Evolutionary conservation across 345 rosid genomes (phyloP), one percentile per base, ranked within the genome.

Genomic region (Ceriops tagal): DNA sequence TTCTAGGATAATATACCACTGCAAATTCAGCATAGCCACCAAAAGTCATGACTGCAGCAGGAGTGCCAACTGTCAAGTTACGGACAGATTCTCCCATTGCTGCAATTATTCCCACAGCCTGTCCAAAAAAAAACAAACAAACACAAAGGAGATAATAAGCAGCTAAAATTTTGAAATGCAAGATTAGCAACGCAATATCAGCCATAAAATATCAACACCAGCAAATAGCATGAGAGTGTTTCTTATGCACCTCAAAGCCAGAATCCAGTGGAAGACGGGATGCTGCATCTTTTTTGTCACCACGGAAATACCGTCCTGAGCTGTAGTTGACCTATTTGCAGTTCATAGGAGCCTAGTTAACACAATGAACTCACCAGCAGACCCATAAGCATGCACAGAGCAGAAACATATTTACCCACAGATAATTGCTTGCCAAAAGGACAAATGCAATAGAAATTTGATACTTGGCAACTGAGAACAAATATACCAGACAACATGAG

Each of bases 91-190:
- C 92, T 66, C 98, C 98, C 34, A 89, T 83, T 18, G 95, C 97
- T 56, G 90, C 97, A 62, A 93, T 82, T 70, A 93, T 78, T 70
- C 98, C 98, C 52, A 93, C 97, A 60, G 88, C 92, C 98, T 93
- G 85, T 20, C 69, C 75, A 63, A 46, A 58, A 20, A 20, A 46
- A n/a, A 20, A 24, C 26, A 24, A 24, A 24, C 31, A 47, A 59
- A 6, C 4, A 1, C 34, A 3, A 30, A 6, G 11, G 19, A n/a
- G 11, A 34, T 1, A 34, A 55, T 19, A 53, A 53, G 57, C 26
- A 1, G 57, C n/a, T 53, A 22, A 53, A 53, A 22, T n/a, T 9
- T 22, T 10, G 64, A 26, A 37, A 13, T 8, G 13, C 3, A 53
- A 4, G 20, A 15, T 27, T 21, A 24, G 6, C 22, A 18, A 61